A percentile compares a stretch with the other conserved stretches of the same genome.
Evolutionary conservation across 306 rosid species (phyloP).

Genomic region (Senna tora): DNA sequence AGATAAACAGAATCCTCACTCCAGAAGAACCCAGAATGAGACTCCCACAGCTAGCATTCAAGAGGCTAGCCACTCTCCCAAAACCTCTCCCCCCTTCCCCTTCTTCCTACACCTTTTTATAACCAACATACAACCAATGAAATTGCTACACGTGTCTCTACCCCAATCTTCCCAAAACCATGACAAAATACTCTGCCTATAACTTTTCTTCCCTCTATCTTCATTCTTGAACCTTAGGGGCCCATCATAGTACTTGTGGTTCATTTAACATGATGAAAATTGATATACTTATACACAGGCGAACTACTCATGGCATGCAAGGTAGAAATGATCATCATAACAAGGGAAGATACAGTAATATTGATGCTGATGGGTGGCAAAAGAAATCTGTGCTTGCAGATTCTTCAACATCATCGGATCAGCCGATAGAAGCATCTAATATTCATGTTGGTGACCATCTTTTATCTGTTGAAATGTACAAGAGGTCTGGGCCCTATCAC

Average conservation of each 20-base stretch:
- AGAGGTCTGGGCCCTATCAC: conserved; percentile 46
- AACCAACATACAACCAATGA: no score
- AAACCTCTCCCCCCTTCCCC: no score
- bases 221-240: no score
- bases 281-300: conserved; percentile 63
- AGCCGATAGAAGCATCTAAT: conserved; percentile 48
- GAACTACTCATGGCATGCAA: conserved; percentile 57
- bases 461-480: conserved; percentile 44
- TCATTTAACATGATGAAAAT: conserved; percentile 29
- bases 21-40: no score
- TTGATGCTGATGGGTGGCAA: conserved; percentile 65
- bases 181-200: no score
- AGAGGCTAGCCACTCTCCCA: no score
- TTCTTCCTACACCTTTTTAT: no score
- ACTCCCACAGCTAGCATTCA: no score
- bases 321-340: conserved; percentile 58
- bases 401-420: conserved; percentile 48
- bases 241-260: conserved; percentile 35
- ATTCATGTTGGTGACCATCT: conserved; percentile 56
- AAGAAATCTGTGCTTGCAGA: conserved; percentile 52
- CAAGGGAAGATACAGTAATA: conserved; percentile 54
- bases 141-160: no score
- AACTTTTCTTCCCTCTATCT: no score
- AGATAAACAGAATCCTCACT: no score
- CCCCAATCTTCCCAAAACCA: no score